These are phyloP conservation scores for Rosa persica DNA, from an alignment of 306 rosid species.

Conservation along the genomic window DNA sequence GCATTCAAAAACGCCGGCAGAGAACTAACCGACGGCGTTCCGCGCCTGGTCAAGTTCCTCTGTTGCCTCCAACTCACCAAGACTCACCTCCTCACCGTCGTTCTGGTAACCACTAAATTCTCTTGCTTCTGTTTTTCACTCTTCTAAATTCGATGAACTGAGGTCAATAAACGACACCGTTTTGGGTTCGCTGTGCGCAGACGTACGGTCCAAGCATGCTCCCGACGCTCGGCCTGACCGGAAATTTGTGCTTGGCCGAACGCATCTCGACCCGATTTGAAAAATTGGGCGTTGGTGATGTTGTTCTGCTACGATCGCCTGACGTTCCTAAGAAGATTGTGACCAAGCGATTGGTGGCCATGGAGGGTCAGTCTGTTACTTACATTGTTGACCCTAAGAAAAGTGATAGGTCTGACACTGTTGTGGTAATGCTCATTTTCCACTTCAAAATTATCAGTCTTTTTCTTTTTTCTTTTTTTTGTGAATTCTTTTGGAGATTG, in stretches of 20 bases:
- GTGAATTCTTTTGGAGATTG: background rate
- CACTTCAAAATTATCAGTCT: too few species aligned
- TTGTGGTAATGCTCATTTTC: conserved; percentile 47
- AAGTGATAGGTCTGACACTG: conserved; percentile 43
- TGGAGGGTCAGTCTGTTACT: conserved; percentile 69
- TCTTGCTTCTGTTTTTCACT: background rate
- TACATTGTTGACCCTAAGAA: conserved; percentile 49
- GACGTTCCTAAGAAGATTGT: conserved; percentile 36
- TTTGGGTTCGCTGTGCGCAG: conserved; percentile 41
- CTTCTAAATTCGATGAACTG: too few species aligned
- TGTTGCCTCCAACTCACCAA: conserved; percentile 50
- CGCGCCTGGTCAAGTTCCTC: conserved; percentile 22
- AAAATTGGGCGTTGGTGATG: conserved; percentile 50
- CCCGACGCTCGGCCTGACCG: conserved; percentile 46
- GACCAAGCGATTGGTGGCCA: conserved; percentile 64
- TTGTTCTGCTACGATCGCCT: conserved; percentile 56
- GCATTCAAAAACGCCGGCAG: conserved; percentile 17
- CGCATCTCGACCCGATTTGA: conserved; percentile 52
- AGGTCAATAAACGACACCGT: background rate
- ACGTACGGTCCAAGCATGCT: conserved; percentile 82
- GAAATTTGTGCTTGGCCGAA: conserved; percentile 37
- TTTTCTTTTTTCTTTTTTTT: conserved; percentile 2
- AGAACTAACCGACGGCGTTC: conserved; percentile 34
- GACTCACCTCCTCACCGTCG: conserved; percentile 33
- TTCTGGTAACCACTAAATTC: conserved; percentile 32